Conservation (phyloP, 305 asterid species). For the Fraxinus dipetala region DNA sequence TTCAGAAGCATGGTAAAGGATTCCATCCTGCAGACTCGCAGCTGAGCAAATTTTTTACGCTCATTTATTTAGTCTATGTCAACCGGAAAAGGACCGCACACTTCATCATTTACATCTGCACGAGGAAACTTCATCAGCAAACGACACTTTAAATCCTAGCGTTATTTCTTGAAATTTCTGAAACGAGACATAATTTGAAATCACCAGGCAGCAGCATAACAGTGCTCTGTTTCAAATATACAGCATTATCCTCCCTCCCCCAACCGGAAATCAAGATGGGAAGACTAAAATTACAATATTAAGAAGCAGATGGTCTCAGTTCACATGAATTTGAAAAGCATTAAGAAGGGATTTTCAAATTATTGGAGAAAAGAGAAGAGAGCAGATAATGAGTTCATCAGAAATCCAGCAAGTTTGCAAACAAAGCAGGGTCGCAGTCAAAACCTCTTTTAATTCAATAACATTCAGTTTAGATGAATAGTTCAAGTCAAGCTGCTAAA, state of each 20-base stretch:
- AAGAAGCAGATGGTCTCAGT: neutral
- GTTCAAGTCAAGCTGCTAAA: neutral
- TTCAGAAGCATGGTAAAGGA: neutral
- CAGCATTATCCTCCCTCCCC: neutral
- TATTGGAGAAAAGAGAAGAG: neutral
- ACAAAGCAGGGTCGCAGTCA: neutral
- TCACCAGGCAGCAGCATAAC: neutral
- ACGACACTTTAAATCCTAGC: neutral
- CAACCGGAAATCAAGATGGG: neutral
- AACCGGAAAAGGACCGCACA: neutral
- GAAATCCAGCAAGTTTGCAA: neutral
- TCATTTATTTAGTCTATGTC: neutral
- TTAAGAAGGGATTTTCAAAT: neutral
- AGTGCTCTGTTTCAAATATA: neutral
- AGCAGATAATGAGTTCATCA: neutral
- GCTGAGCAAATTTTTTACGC: neutral
- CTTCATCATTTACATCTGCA: neutral
- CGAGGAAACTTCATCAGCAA: neutral
- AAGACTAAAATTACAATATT: neutral
- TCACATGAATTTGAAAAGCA: neutral
- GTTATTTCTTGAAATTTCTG: too few species aligned
- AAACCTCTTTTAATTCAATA: neutral
- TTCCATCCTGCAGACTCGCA: neutral
- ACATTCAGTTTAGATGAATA: neutral
- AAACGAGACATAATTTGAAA: neutral